These are phyloP conservation scores for Alternaria ethzedia DNA, from an alignment of 2,329 filamentous ascomycete genomes.

Conservation along the genomic window DNA sequence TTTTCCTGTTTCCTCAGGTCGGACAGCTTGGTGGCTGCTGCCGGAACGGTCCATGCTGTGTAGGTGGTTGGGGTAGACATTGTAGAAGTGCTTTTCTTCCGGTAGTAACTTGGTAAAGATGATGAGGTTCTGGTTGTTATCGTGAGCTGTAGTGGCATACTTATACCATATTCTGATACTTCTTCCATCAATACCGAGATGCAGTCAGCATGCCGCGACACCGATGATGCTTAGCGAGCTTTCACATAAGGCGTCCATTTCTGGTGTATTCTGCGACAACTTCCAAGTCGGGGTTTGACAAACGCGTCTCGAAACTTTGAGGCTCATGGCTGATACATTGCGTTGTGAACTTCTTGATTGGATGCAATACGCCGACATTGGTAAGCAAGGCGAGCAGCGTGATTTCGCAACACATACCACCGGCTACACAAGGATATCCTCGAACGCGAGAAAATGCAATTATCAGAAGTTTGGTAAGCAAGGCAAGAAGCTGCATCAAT, in stretches of 20 bases:
- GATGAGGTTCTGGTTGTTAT: background rate
- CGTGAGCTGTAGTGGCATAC: background rate
- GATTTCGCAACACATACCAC: background rate
- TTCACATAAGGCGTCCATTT: background rate
- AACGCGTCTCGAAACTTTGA: background rate
- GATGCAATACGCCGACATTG: background rate
- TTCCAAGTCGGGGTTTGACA: background rate
- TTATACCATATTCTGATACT: background rate
- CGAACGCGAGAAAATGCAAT: background rate
- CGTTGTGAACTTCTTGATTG: background rate
- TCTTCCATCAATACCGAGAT: background rate
- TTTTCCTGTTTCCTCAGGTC: background rate
- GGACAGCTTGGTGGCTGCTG: background rate
- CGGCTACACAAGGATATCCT: background rate
- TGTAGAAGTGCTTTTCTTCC: background rate
- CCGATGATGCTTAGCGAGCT: background rate
- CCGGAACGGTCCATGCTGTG: slow-evolving; percentile 9
- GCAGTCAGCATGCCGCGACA: background rate
- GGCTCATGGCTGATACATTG: background rate
- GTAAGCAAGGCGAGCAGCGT: background rate
- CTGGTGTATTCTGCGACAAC: background rate
- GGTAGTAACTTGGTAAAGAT: background rate
- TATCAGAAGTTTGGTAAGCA: background rate
- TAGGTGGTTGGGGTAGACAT: slow-evolving; percentile 2
- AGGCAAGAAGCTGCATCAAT: background rate